These are phyloP conservation scores for Botrytis sinoallii DNA, from an alignment of 2,329 filamentous ascomycete species.

Conservation along the genomic window DNA sequence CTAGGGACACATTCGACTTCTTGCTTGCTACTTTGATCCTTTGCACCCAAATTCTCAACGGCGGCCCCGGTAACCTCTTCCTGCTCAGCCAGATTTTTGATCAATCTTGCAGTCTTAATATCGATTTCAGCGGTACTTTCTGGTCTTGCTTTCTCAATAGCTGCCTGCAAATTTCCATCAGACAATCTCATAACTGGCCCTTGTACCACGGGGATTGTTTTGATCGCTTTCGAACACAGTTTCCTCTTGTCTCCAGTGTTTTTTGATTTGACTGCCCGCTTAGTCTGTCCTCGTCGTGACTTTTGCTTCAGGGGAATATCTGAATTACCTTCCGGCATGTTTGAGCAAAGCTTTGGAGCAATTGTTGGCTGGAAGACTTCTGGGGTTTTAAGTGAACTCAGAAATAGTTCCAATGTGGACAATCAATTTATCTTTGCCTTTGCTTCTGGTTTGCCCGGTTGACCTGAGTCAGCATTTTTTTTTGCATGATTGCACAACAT, in stretches of 20 bases:
- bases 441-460: background rate
- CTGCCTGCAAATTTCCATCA: background rate
- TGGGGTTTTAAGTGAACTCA: accelerated
- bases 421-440: background rate
- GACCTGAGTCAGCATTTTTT: background rate
- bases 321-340: background rate
- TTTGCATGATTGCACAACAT: background rate
- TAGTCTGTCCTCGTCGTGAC: background rate
- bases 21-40: background rate
- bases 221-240: background rate
- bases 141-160: background rate
- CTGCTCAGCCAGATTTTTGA: background rate
- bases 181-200: background rate
- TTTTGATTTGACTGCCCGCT: background rate
- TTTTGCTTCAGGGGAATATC: background rate
- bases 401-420: background rate
- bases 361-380: background rate
- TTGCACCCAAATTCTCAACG: background rate
- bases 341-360: background rate
- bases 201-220: background rate
- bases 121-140: accelerated
- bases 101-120: background rate
- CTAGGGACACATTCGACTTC: background rate
- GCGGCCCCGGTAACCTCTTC: accelerated
- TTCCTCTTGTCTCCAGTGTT: background rate